These are phyloP conservation scores for Rosa persica DNA, from an alignment of 306 rosid genomes.

Conservation along the genomic window DNA sequence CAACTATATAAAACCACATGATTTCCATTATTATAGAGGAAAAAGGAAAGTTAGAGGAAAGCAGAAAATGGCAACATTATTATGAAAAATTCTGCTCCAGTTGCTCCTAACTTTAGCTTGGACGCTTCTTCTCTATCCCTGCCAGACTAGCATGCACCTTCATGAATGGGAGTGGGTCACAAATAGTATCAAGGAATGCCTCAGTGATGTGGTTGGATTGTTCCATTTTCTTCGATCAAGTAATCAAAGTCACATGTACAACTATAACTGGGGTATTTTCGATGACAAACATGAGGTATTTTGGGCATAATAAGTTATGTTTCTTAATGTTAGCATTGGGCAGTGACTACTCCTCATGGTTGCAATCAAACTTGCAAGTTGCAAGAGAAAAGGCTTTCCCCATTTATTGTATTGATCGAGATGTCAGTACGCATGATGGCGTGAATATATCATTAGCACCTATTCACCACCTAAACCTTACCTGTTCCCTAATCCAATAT, in stretches of 20 bases:
- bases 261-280: too few relatives aligned
- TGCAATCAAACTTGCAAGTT: neutral
- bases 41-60: neutral
- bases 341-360: neutral
- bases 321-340: neutral
- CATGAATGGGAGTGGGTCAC: neutral
- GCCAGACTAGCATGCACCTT: neutral
- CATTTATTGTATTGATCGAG: neutral
- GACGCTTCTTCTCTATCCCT: neutral
- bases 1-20: neutral
- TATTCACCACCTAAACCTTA: neutral
- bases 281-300: neutral
- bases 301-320: too few relatives aligned
- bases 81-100: neutral
- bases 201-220: too few relatives aligned
- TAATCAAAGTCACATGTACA: too few relatives aligned
- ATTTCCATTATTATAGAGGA: neutral
- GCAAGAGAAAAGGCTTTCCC: neutral
- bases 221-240: too few relatives aligned
- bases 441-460: neutral
- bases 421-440: neutral
- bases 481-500: neutral
- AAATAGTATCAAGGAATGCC: neutral
- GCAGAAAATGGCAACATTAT: neutral
- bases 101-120: neutral